Conservation (phyloP, 805 yeast genomes). For the Yamadazyma phyllophila region DNA sequence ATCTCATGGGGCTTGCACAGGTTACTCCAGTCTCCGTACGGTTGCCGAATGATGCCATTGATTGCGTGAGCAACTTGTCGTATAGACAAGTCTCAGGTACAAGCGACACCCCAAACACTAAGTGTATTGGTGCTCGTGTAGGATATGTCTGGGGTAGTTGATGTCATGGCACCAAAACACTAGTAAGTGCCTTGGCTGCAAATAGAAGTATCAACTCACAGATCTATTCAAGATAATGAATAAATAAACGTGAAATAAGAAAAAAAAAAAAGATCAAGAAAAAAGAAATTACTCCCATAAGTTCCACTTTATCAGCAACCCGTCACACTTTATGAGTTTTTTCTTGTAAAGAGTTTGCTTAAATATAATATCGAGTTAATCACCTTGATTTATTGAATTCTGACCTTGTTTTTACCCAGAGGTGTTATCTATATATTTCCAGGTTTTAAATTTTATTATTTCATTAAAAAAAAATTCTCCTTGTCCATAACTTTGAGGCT, state of each 20-base stretch:
- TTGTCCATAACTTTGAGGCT: slow-evolving; percentile 5
- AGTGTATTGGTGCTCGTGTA: too few relatives aligned
- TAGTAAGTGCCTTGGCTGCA: neutral
- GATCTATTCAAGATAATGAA: neutral
- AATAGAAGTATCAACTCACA: neutral
- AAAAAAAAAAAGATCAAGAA: slow-evolving; percentile 2
- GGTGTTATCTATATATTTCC: neutral
- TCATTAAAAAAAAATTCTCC: slow-evolving; percentile 1
- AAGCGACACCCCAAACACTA: too few relatives aligned
- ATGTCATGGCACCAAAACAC: too few relatives aligned
- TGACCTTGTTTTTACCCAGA: neutral
- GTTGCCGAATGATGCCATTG: too few relatives aligned
- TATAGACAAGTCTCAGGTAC: too few relatives aligned
- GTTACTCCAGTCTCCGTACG: too few relatives aligned
- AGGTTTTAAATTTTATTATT: neutral
- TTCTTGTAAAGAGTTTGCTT: neutral
- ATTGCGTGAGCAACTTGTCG: too few relatives aligned
- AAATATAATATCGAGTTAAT: neutral
- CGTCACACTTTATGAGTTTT: slow-evolving; percentile 2
- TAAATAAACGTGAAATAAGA: neutral
- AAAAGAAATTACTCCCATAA: slow-evolving; percentile 4
- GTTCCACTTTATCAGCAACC: slow-evolving; percentile 1
- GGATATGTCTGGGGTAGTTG: too few relatives aligned
- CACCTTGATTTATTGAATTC: neutral
- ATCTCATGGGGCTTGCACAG: too few relatives aligned